Base-by-base conservation (phyloP, 2,329 filamentous ascomycete genomes). In the Aspergillus sp. region DNA sequence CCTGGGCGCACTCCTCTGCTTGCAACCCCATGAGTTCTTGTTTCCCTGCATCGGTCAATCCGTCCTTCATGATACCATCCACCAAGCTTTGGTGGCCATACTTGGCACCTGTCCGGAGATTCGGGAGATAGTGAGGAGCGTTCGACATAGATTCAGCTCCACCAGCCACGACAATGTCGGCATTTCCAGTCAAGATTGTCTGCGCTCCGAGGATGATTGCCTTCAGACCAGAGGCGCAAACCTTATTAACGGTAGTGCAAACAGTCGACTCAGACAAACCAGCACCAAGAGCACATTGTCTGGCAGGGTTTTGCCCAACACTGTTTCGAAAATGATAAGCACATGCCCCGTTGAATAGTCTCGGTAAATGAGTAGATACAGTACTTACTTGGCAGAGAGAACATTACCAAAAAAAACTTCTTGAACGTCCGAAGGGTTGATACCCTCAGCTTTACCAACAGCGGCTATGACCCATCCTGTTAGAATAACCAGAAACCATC, bases 381-480 rank as follows among this genome's bases (percentile, higher is more conserved):
- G 12, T 35, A 62, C 77, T 59, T 79, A 95, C 90, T 91, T 90
- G 68, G 91, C 93, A 47, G 90, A 95, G 61, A 98, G 81, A 56
- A 98, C 93, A 76, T 98, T 98, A 70, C 93, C 93, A 65, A 96
- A 94, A 77, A 93, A 94, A 65, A 98, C 89, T 70, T 98, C 93
- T 66, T 98, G 83, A 46, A 98, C 88, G 66, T 95, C 82, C 61
- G 90, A 82, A 43, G 89, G 79, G 74, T 94, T 90, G 73, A 98
- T 82, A 62, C 85, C 80, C 44, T 93, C 84, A 37, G 86, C 88
- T 61, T 89, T 86, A 72, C 90, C 86, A 55, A 98, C 81, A 49
- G 91, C 91, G 63, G 80, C 78, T 81, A 54, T 37, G 47, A 43
- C 27, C 5, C 36, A n/a, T 29, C 4, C 40, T 38, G 51, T 59